Evolutionary conservation across 2,329 filamentous ascomycete species (phyloP), one percentile per base, ranked within the genome.

Genomic region (Albifimbria verrucaria): DNA sequence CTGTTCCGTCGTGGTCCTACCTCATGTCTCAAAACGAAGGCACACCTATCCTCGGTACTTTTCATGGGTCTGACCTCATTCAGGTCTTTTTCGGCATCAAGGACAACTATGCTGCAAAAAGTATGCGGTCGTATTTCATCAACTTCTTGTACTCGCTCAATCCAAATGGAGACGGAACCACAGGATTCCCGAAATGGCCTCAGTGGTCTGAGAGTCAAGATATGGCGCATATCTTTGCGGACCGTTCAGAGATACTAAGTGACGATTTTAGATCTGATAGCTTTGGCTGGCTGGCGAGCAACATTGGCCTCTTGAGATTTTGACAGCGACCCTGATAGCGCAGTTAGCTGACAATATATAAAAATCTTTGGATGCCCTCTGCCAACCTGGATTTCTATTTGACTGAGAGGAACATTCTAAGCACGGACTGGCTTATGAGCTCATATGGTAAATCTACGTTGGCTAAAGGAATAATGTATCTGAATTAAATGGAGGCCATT

Each of bases 41-140:
- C 2, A 81, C 79, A 0, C 82, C 85, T 0, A 65, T 87, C 18
- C 63, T 88, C 0, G 86, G 86, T 2, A 88, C 85, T 0, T 85
- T 84, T 68, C 86, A 89, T 57, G 82, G 68, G 6, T 77, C 74
- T 0, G 84, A 87, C 52, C 56, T 87, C 1, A 54, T 85, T 12
- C 75, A 81, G 53, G 73, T 81, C 0, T 84, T 83, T 58, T 78
- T 75, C 26, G 79, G 78, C 0, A 67, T 81, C 36, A 57, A 73
- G 48, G 71, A 75, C 1, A 77, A 80, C 55, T 76, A 77, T 39
- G 77, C 79, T 1, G 72, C 73, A 0, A 61, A 58, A 17, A 69
- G 75, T 0, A 78, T 81, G 23, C 75, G 79, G 48, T 72, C 73
- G 0, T 86, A 87, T 62, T 87, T 85, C 58, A 69, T 81, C 48